Evolutionary conservation across 2,329 filamentous ascomycete genomes (phyloP).

Genomic region (Mariannaea sp.): DNA sequence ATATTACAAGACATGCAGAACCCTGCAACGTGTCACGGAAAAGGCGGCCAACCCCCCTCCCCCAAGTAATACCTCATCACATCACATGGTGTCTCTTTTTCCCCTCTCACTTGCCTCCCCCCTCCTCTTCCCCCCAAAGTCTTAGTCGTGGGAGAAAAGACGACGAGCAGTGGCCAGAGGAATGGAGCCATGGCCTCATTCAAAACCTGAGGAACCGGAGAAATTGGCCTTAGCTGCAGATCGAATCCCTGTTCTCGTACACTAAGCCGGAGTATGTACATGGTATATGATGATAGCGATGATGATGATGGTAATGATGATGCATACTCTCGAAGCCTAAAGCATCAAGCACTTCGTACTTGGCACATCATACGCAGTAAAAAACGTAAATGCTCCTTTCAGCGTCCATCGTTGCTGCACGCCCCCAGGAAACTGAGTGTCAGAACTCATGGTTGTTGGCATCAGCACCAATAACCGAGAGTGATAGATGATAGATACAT

Average conservation of each 20-base stretch:
- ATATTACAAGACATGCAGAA: too few species aligned
- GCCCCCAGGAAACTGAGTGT: slow-evolving; percentile 13
- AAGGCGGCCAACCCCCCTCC: slow-evolving; percentile 1
- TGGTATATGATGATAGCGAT: too few species aligned
- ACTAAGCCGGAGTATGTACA: slow-evolving; percentile 9
- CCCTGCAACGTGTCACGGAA: slow-evolving; percentile 15
- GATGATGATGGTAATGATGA: too few species aligned
- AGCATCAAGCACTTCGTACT: too few species aligned
- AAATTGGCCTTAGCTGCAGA: slow-evolving; percentile 26
- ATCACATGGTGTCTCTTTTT: background rate
- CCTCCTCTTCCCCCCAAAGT: slow-evolving; percentile 22
- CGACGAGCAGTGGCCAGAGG: slow-evolving; percentile 18
- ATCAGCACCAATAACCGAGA: slow-evolving; percentile 6
- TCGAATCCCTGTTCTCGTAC: slow-evolving; percentile 25
- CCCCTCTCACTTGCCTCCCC: too few species aligned
- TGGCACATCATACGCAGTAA: too few species aligned
- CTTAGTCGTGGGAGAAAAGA: slow-evolving; percentile 21
- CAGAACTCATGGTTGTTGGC: slow-evolving; percentile 9
- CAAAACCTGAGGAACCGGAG: slow-evolving; percentile 22
- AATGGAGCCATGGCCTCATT: slow-evolving; percentile 29
- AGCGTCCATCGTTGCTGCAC: slow-evolving; percentile 3
- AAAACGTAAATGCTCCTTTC: slow-evolving; percentile 8
- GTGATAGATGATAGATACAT: slow-evolving; percentile 13
- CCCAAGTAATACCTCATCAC: slow-evolving; percentile 14
- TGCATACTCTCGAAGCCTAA: too few species aligned